These are phyloP conservation scores for Fusarium mangiferae DNA, from an alignment of 2,329 filamentous ascomycete genomes.

Conservation along the genomic window DNA sequence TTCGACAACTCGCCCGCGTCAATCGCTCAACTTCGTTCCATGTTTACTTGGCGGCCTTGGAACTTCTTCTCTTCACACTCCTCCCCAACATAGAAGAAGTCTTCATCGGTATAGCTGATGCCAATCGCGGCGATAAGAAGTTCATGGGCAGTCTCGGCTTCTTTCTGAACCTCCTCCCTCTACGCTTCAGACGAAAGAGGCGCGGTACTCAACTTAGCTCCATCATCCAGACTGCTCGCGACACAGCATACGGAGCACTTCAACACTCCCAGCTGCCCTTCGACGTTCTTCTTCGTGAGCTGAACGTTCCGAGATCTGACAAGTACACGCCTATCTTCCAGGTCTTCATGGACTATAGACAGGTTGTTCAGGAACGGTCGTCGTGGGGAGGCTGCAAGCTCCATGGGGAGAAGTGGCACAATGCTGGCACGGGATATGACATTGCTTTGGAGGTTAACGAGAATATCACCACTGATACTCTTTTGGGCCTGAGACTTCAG, in stretches of 20 bases:
- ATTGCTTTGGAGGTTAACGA: not conserved
- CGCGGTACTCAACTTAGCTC: not conserved
- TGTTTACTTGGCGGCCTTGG: not conserved
- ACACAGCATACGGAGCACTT: not conserved
- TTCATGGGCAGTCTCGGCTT: constrained; percentile 2
- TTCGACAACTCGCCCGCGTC: not conserved
- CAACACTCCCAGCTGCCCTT: not conserved
- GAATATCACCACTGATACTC: not conserved
- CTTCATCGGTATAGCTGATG: constrained; percentile 4
- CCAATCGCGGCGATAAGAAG: not conserved
- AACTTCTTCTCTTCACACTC: not conserved
- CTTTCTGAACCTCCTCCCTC: constrained; percentile 7
- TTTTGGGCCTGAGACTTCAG: not conserved
- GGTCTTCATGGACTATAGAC: constrained; percentile 1
- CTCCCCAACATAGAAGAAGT: not conserved
- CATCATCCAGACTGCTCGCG: not conserved
- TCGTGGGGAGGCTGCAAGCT: not conserved
- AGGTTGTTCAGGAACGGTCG: not conserved
- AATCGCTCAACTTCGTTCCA: not conserved
- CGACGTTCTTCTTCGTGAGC: not conserved
- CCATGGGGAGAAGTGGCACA: not conserved
- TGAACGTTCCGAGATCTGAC: not conserved
- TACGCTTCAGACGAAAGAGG: not conserved
- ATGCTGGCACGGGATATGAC: not conserved
- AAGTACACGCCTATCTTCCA: constrained; percentile 5